phyloP scores from a whole-genome alignment of 176 grass and related monocot genomes.

The Zea luxurians region DNA sequence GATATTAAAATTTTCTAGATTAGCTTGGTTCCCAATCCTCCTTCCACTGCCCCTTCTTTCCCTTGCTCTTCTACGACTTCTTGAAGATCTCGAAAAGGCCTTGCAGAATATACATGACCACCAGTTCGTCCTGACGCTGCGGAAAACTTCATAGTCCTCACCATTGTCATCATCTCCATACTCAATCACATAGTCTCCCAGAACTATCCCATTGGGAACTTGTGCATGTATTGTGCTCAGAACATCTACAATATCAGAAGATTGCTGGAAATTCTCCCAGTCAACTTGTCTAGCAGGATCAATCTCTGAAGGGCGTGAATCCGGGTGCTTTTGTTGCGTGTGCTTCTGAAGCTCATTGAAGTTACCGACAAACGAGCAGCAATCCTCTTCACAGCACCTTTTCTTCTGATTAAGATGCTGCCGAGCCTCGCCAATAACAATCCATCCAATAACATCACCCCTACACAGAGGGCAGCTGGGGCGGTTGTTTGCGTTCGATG shows the following conservation, averaged over 20 bases:
- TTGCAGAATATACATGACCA: constrained; percentile 91
- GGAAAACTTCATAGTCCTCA: constrained; percentile 77
- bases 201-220: constrained; percentile 82
- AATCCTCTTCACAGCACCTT: constrained; percentile 79
- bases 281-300: constrained; percentile 82
- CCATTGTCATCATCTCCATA: constrained; percentile 89
- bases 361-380: constrained; percentile 72
- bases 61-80: constrained; percentile 59
- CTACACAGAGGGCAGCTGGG: constrained; percentile 85
- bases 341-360: constrained; percentile 92
- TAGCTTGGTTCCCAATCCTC: constrained; percentile 57
- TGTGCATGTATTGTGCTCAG: constrained; percentile 91
- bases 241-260: constrained; percentile 96
- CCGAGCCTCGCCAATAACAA: constrained; percentile 72
- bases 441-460: constrained; percentile 90
- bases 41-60: constrained; percentile 54
- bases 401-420: constrained; percentile 84
- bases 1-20: constrained; percentile 60
- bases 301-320: constrained; percentile 90
- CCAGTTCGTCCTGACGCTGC: constrained; percentile 66
- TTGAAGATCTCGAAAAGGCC: constrained; percentile 72
- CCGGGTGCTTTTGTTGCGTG: constrained; percentile 78
- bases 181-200: constrained; percentile 97
- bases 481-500: constrained; percentile 57
- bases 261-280: constrained; percentile 98